Base-by-base conservation (phyloP, 164 flowering plant species). In the Vitis rupestris region DNA sequence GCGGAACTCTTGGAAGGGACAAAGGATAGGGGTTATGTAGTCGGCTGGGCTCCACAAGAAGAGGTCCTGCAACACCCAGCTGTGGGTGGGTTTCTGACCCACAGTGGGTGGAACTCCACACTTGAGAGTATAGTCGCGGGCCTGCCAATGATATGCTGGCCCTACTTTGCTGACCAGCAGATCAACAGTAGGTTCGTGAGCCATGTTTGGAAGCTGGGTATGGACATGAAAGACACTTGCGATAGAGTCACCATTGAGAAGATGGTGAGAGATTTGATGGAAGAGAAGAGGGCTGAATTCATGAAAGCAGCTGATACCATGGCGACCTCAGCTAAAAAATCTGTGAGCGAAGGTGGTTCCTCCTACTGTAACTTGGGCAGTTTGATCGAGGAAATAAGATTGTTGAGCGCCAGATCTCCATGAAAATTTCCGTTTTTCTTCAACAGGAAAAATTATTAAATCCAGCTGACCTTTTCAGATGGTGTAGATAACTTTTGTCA, bases 271-370 rank as follows among this genome's bases (percentile, higher is more conserved):
- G 65, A 62, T n/a, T 27, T 62, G 27, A 62, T 62, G 65, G 65
- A 27, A 27, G 52, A 7, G 65, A 62, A 27, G 52, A 62, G 50
- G 52, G 52, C n/a, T 47, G 65, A 62, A 51, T 17, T 62, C 50
- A 49, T 3, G 1, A 62, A 10, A 62, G 47, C 65, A 3, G 49
- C 65, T 50, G 65, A 47, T 16, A 37, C 44, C 44, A 37, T 37
- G 44, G 44, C 44, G 6, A 37, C 44, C 7, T 37, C 44, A 37
- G 44, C 5, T 37, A 37, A 37, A 37, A 37, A 37, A 23, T 14
- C 53, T 30, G 68, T 79, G 1, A 16, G 31, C 1, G 23, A 65
- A 60, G 85, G 81, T 56, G 85, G 82, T 16, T 70, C 81, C 7
- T 79, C 82, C 5, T 70, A 17, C 30, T 3, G 19, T 5, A 68